phyloP scores from a whole-genome alignment of 108 stramenopile genomes.

The Nitzschia palea region DNA sequence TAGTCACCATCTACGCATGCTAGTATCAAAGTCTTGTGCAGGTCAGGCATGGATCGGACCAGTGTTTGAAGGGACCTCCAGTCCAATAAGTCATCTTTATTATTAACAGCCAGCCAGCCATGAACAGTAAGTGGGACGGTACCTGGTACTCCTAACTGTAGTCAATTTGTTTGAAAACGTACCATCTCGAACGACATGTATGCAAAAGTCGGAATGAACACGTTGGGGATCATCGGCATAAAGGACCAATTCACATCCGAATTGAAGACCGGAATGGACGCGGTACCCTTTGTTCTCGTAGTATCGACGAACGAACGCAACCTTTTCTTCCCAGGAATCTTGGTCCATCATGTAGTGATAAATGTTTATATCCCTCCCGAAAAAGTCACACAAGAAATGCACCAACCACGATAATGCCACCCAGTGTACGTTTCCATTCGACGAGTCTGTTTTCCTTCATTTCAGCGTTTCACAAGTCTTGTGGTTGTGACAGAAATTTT shows the following conservation, averaged over 20 bases:
- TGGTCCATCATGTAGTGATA: too few relatives aligned
- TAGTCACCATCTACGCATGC: conserved; percentile 38
- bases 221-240: conserved; percentile 78
- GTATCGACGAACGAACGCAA: conserved; percentile 57
- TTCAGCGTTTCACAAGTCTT: too few relatives aligned
- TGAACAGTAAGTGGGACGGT: background rate
- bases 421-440: too few relatives aligned
- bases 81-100: conserved; percentile 61
- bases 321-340: conserved; percentile 38
- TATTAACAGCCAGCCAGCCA: background rate
- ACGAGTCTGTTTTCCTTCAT: too few relatives aligned
- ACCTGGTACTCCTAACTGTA: background rate
- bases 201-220: conserved; percentile 91
- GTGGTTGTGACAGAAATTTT: too few relatives aligned
- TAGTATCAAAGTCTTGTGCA: conserved; percentile 84
- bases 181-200: conserved; percentile 66
- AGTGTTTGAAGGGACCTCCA: conserved; percentile 82
- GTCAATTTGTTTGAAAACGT: conserved; percentile 1
- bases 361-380: too few relatives aligned
- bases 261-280: conserved; percentile 86
- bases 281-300: conserved; percentile 79
- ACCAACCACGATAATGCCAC: too few relatives aligned
- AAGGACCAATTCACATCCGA: conserved; percentile 84
- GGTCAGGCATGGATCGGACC: conserved; percentile 78
- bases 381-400: too few relatives aligned